These are phyloP conservation scores for Oxyria digyna DNA, from an alignment of 148 eudicot species.

Conservation along the genomic window DNA sequence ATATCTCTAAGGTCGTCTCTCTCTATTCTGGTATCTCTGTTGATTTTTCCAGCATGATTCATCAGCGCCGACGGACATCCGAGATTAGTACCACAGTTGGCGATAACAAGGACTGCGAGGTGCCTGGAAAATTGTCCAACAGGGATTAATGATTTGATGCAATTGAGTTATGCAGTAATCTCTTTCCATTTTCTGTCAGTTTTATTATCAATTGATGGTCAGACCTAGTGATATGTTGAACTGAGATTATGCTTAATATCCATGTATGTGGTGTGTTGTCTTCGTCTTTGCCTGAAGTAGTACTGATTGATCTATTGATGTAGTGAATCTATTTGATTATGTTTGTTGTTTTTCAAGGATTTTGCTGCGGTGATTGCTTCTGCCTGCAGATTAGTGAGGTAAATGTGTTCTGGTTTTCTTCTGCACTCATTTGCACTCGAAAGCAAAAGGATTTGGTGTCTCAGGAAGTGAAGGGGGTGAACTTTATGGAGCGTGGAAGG, in stretches of 20 bases:
- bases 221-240: not conserved
- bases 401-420: not conserved
- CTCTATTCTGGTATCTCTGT: constrained; percentile 38
- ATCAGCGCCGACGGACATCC: constrained; percentile 33
- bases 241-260: too few species aligned
- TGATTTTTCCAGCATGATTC: constrained; percentile 29
- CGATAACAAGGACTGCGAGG: not conserved
- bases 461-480: not conserved
- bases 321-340: not conserved
- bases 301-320: not conserved
- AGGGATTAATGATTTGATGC: not conserved
- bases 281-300: not conserved
- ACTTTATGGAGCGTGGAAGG: not conserved
- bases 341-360: not conserved
- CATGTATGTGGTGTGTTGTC: not conserved
- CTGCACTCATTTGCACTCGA: too few species aligned
- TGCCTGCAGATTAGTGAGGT: constrained; percentile 2
- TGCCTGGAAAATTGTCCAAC: not conserved
- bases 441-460: not conserved
- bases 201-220: not conserved
- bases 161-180: not conserved
- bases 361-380: constrained; percentile 3
- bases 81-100: not conserved
- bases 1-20: constrained; percentile 34
- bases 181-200: not conserved